A percentile compares a stretch with the other conserved stretches of the same genome.
phyloP scores from a whole-genome alignment of 208 protist species.

The Trypanosoma vivax region DNA sequence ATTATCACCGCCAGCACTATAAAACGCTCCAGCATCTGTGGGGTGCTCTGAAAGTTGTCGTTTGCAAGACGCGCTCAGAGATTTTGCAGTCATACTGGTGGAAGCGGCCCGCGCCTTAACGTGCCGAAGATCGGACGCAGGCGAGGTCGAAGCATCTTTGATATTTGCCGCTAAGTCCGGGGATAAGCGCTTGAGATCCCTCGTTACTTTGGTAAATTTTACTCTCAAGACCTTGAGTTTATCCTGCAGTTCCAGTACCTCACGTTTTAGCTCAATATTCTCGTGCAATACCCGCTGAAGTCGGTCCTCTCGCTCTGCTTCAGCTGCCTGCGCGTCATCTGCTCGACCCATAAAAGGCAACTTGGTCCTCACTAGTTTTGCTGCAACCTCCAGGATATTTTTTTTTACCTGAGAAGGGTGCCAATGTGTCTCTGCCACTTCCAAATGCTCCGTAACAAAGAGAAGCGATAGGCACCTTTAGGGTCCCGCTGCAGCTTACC shows the following conservation, averaged over 20 bases:
- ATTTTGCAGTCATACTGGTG: not conserved
- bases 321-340: conserved; percentile 2
- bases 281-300: conserved; percentile 70
- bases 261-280: conserved; percentile 50
- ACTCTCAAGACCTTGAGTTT: conserved; percentile 63
- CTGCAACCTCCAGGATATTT: not conserved
- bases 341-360: conserved; percentile 1
- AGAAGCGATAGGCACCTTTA: too few relatives aligned
- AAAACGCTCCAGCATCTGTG: too few relatives aligned
- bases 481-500: too few relatives aligned
- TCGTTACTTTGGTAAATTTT: conserved; percentile 68
- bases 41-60: too few relatives aligned
- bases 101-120: not conserved
- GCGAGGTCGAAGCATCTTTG: not conserved
- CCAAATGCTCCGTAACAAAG: too few relatives aligned
- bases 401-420: too few relatives aligned
- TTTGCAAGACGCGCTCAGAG: too few relatives aligned
- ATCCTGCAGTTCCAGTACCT: conserved; percentile 44
- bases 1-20: too few relatives aligned
- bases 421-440: too few relatives aligned
- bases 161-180: conserved; percentile 8
- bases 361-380: not conserved
- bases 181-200: conserved; percentile 32
- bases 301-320: conserved; percentile 40
- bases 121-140: not conserved